phyloP scores from a whole-genome alignment of 768 basidiomycete genomes.

The Mycena sanguinolenta region DNA sequence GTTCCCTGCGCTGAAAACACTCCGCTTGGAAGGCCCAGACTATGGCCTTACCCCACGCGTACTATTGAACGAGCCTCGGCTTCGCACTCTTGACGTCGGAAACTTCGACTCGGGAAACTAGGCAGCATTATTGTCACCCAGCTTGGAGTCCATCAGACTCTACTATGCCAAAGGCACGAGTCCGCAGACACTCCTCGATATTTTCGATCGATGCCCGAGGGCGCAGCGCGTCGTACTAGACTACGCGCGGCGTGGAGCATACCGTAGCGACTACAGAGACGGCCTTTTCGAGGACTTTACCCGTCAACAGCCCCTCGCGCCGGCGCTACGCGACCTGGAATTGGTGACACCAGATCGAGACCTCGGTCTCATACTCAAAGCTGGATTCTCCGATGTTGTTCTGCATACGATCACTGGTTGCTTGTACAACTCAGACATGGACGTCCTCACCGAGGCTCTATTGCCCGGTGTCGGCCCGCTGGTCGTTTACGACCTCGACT shows the following conservation, averaged over 20 bases:
- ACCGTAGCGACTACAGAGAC: background rate
- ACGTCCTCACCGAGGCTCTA: background rate
- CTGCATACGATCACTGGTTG: background rate
- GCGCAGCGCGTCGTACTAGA: slow-evolving; percentile 2
- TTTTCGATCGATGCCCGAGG: background rate
- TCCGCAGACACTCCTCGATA: background rate
- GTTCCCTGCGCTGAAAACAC: slow-evolving; percentile 3
- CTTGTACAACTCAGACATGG: background rate
- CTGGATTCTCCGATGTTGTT: slow-evolving; percentile 5
- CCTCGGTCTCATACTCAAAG: background rate
- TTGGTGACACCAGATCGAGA: background rate
- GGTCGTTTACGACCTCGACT: background rate
- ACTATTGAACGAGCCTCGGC: background rate
- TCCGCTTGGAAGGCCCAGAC: background rate
- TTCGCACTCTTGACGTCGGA: slow-evolving; percentile 1
- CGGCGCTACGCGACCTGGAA: slow-evolving; percentile 9
- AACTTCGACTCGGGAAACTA: background rate
- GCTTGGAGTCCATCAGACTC: background rate
- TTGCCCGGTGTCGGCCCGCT: slow-evolving; percentile 5
- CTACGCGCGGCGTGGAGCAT: no score
- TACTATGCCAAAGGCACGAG: background rate
- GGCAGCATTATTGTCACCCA: background rate
- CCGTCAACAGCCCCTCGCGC: slow-evolving; percentile 1
- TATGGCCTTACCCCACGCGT: background rate
- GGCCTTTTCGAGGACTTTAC: background rate